Conservation (phyloP, 2,329 filamentous ascomycete genomes). For the Dothidotthia symphoricarpi region DNA sequence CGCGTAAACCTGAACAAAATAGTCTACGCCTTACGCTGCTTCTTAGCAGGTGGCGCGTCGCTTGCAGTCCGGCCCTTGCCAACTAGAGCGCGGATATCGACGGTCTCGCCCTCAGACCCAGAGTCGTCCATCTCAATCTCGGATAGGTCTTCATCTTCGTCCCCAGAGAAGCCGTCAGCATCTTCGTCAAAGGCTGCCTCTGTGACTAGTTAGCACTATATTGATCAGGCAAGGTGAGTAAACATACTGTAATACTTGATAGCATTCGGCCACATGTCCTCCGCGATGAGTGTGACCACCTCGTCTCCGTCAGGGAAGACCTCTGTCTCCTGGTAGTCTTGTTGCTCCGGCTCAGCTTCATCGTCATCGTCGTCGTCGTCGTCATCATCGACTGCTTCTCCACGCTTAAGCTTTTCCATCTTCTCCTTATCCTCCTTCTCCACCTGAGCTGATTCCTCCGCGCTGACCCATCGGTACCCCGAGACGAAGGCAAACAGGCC, state of each 20-base stretch:
- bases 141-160: conserved; percentile 63
- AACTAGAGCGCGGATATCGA: conserved; percentile 50
- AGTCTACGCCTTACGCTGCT: conserved; percentile 43
- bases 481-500: conserved; percentile 76
- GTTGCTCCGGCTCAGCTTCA: conserved; percentile 64
- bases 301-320: conserved; percentile 87
- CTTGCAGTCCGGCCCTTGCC: conserved; percentile 48
- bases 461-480: conserved; percentile 64
- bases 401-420: conserved; percentile 47
- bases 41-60: conserved; percentile 38
- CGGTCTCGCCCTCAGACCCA: conserved; percentile 50
- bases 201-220: conserved; percentile 40
- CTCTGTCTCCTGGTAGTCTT: conserved; percentile 69
- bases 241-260: conserved; percentile 87
- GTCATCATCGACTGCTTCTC: conserved; percentile 40
- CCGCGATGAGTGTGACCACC: conserved; percentile 73
- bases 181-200: conserved; percentile 56
- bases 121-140: conserved; percentile 64
- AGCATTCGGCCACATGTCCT: conserved; percentile 85
- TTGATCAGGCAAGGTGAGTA: neutral
- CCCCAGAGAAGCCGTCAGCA: conserved; percentile 60
- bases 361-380: conserved; percentile 50
- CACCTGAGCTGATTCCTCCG: conserved; percentile 67
- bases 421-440: conserved; percentile 60
- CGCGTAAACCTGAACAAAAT: no score